Conservation (phyloP, 225 moss, liverwort and hornwort species). For the Bryoerythrophyllum caledonicum region DNA sequence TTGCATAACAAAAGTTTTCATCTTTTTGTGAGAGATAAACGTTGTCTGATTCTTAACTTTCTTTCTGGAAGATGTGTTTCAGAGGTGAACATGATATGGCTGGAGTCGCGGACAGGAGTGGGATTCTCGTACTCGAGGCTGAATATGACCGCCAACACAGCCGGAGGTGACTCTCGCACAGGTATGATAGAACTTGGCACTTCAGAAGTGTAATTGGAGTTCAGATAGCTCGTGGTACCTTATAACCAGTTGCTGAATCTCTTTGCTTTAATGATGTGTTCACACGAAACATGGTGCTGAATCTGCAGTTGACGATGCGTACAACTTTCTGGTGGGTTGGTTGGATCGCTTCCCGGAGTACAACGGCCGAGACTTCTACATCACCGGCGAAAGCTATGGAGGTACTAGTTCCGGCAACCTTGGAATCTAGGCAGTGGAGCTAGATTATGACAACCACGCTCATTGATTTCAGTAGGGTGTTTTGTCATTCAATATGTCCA, state of each 20-base stretch:
- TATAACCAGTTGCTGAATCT: too few species aligned
- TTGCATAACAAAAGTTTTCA: background rate
- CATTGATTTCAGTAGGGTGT: background rate
- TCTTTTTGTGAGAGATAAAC: background rate
- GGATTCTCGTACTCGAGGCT: conserved; percentile 47
- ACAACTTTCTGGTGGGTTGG: conserved; percentile 74
- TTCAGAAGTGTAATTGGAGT: background rate
- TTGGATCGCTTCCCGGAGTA: conserved; percentile 74
- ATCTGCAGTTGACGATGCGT: conserved; percentile 69
- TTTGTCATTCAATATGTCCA: background rate
- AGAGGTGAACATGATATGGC: conserved; percentile 63
- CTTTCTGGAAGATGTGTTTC: background rate
- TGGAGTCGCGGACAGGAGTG: conserved; percentile 59
- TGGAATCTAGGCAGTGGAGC: background rate
- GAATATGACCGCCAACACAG: conserved; percentile 28
- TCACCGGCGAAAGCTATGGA: conserved; percentile 81
- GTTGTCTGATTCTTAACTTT: background rate
- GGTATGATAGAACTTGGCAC: background rate
- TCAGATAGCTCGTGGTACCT: too few species aligned
- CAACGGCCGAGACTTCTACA: conserved; percentile 59
- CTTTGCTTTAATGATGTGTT: background rate
- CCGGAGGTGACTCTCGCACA: conserved; percentile 45
- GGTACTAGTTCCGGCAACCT: conserved; percentile 8
- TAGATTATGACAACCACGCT: background rate
- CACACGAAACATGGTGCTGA: background rate